These are phyloP conservation scores for Pythium graminicola DNA, from an alignment of 352 stramenopile species.

Conservation along the genomic window DNA sequence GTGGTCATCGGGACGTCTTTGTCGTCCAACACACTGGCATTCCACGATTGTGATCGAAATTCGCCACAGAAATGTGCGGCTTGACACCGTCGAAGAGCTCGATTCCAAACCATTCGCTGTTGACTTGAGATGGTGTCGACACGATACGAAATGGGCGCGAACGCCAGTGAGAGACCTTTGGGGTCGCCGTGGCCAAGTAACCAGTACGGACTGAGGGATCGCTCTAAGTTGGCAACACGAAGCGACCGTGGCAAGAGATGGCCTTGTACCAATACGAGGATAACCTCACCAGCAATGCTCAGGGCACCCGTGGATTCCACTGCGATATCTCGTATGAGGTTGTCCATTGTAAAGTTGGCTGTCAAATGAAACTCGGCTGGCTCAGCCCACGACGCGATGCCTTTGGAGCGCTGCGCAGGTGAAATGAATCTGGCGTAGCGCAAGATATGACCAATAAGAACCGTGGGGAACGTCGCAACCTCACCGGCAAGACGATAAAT, in stretches of 20 bases:
- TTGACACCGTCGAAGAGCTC: conserved; percentile 49
- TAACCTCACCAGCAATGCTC: conserved; percentile 41
- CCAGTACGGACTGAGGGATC: conserved; percentile 45
- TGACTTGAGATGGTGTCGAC: not conserved
- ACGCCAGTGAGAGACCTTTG: not conserved
- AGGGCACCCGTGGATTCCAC: conserved; percentile 30
- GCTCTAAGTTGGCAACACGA: conserved; percentile 29
- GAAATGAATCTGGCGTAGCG: conserved; percentile 34
- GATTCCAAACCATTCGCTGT: conserved; percentile 56
- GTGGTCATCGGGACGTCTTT: not conserved
- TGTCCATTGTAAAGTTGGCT: conserved; percentile 38
- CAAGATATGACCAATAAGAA: conserved; percentile 36
- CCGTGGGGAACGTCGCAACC: conserved; percentile 28
- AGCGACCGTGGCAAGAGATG: conserved; percentile 18
- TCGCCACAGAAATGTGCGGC: conserved; percentile 27
- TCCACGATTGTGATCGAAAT: conserved; percentile 12
- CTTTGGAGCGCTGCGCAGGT: too few relatives aligned
- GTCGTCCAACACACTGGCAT: not conserved
- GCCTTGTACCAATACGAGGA: conserved; percentile 42
- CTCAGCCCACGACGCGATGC: conserved; percentile 24
- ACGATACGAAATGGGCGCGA: not conserved
- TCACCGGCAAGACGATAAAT: conserved; percentile 40
- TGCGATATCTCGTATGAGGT: conserved; percentile 34
- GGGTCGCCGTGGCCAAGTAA: conserved; percentile 14
- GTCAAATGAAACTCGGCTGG: conserved; percentile 40